These are phyloP conservation scores for Cytospora schulzeri DNA, from an alignment of 2,329 filamentous ascomycete genomes.

Conservation along the genomic window DNA sequence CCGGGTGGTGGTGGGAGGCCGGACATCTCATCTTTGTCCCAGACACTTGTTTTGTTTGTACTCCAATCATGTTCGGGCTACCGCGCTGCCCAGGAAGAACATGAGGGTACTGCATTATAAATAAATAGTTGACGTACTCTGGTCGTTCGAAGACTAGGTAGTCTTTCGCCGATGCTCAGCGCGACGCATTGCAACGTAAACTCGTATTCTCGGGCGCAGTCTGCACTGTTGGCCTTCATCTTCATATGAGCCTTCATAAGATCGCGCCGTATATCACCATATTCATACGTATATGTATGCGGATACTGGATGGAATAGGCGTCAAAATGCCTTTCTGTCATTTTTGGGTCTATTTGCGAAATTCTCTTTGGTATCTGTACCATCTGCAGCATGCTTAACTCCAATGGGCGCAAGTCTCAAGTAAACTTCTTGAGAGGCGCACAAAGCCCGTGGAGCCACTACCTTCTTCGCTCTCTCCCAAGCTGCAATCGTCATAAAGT, in stretches of 20 bases:
- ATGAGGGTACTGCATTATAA: not conserved
- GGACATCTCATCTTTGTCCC: slow-evolving; percentile 43
- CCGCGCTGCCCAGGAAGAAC: slow-evolving; percentile 6
- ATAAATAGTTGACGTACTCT: not conserved
- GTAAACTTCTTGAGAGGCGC: not conserved
- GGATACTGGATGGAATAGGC: not conserved
- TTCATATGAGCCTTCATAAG: not conserved
- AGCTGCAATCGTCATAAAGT: slow-evolving; percentile 2
- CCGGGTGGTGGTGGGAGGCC: slow-evolving; percentile 42
- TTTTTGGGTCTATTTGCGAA: slow-evolving; percentile 10
- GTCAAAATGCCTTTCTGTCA: not conserved
- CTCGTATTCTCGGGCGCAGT: not conserved
- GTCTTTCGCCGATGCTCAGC: not conserved
- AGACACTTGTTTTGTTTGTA: not conserved
- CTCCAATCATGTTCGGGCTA: slow-evolving; percentile 1
- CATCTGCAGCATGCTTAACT: not conserved
- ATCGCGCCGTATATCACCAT: slow-evolving; percentile 7
- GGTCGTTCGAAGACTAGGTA: not conserved
- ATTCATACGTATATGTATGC: not conserved
- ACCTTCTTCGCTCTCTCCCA: not conserved
- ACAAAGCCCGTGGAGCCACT: not conserved
- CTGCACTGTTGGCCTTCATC: not conserved
- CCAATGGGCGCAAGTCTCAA: not conserved
- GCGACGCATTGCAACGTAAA: slow-evolving; percentile 9
- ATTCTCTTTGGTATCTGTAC: slow-evolving; percentile 5